Conservation (phyloP, 2,329 filamentous ascomycete genomes). For the Claviceps arundinis region DNA sequence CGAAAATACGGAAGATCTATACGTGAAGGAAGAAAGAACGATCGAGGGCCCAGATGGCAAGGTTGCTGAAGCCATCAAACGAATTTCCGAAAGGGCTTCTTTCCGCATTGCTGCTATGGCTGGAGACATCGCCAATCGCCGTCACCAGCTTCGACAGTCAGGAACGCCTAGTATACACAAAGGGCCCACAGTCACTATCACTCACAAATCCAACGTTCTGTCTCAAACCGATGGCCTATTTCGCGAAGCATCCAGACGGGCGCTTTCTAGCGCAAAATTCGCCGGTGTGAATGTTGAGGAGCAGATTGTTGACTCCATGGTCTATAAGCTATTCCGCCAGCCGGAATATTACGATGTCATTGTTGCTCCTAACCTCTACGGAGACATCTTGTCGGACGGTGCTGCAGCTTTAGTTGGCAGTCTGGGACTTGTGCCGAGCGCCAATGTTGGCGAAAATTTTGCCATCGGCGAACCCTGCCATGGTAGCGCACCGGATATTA, state of each 20-base stretch:
- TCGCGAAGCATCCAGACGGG: constrained; percentile 62
- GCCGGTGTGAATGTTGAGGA: constrained; percentile 62
- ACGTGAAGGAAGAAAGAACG: constrained; percentile 92
- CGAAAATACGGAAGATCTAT: constrained; percentile 97
- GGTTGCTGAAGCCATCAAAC: constrained; percentile 95
- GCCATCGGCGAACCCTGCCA: constrained; percentile 98
- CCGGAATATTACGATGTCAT: constrained; percentile 94
- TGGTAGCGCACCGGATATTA: constrained; percentile 88
- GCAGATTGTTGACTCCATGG: constrained; percentile 98
- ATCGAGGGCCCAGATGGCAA: constrained; percentile 62
- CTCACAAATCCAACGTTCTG: constrained; percentile 96
- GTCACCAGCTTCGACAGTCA: constrained; percentile 63
- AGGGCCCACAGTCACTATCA: constrained; percentile 76
- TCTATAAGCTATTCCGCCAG: constrained; percentile 98
- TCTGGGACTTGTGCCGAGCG: constrained; percentile 81
- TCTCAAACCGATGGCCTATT: constrained; percentile 95
- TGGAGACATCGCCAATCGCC: constrained; percentile 80
- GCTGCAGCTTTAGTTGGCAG: constrained; percentile 88
- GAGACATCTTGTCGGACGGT: constrained; percentile 90
- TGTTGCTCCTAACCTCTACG: constrained; percentile 93
- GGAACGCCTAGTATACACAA: constrained; percentile 47
- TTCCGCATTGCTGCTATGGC: constrained; percentile 85
- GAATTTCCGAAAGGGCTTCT: constrained; percentile 77
- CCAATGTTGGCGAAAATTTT: constrained; percentile 88
- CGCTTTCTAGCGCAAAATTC: constrained; percentile 56